phyloP scores from a whole-genome alignment of 148 eudicot genomes.

The Chenopodium berlandieri region DNA sequence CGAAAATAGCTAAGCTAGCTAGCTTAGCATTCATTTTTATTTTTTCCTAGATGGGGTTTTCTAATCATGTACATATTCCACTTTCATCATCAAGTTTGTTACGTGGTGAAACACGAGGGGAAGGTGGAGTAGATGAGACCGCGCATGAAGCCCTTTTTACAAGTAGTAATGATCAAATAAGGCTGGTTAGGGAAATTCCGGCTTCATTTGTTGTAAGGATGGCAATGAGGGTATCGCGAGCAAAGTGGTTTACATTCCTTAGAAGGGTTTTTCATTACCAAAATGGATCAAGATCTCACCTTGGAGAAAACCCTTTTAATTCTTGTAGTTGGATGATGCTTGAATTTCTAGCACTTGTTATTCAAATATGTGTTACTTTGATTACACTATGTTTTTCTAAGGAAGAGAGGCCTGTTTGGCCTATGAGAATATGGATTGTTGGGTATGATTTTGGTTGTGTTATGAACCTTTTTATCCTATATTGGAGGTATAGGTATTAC shows the following conservation, averaged over 20 bases:
- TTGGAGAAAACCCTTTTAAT: constrained; percentile 76
- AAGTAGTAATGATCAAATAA: constrained; percentile 1
- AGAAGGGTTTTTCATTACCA: constrained; percentile 89
- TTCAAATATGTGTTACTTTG: constrained; percentile 46
- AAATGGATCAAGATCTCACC: constrained; percentile 61
- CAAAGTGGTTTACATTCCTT: constrained; percentile 71
- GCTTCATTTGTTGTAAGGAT: constrained; percentile 49
- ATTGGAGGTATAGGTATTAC: constrained; percentile 51
- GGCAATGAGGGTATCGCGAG: constrained; percentile 75
- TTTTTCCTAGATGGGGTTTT: background rate
- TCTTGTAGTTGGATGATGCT: constrained; percentile 60
- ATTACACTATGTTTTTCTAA: constrained; percentile 54
- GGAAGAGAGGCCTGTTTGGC: constrained; percentile 86
- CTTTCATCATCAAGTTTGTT: background rate
- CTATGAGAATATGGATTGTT: constrained; percentile 80
- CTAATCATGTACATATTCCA: background rate
- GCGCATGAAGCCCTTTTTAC: constrained; percentile 13
- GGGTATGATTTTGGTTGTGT: constrained; percentile 81
- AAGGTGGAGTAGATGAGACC: background rate
- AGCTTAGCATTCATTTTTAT: background rate
- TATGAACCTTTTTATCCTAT: constrained; percentile 50
- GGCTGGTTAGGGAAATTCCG: constrained; percentile 20
- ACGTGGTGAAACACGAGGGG: background rate
- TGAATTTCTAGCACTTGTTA: constrained; percentile 48
- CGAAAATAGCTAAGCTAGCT: background rate